A percentile compares a stretch with the other conserved stretches of the same genome.
These are phyloP conservation scores for Leishmania turanica DNA, from an alignment of 208 protist genomes.

Conservation along the genomic window DNA sequence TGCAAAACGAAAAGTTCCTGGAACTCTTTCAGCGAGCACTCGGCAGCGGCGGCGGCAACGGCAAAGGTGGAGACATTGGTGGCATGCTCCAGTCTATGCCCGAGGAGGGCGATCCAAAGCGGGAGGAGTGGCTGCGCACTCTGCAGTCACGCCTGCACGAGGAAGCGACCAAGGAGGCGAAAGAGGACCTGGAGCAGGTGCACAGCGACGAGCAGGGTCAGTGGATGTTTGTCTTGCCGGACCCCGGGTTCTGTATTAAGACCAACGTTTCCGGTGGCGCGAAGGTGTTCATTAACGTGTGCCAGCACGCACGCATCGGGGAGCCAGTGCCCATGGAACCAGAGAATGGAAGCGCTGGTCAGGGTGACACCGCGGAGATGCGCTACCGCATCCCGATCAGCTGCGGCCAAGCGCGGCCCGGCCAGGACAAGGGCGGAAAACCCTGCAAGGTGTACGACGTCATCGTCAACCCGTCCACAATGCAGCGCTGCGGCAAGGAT, in stretches of 20 bases:
- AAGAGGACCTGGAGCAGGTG: constrained; percentile 79
- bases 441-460: constrained; percentile 93
- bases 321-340: constrained; percentile 84
- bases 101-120: constrained; percentile 65
- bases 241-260: constrained; percentile 89
- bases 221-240: constrained; percentile 88
- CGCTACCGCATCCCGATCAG: constrained; percentile 89
- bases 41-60: constrained; percentile 26
- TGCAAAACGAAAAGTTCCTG: constrained; percentile 84
- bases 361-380: constrained; percentile 45
- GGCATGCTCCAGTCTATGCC: constrained; percentile 66
- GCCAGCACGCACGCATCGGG: constrained; percentile 80
- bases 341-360: constrained; percentile 13
- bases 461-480: constrained; percentile 83
- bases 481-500: constrained; percentile 70
- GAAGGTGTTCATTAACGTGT: constrained; percentile 93
- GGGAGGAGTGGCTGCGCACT: constrained; percentile 73
- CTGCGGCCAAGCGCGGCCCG: constrained; percentile 81
- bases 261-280: constrained; percentile 54
- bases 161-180: constrained; percentile 56
- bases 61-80: constrained; percentile 1
- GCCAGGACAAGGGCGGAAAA: constrained; percentile 83
- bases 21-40: constrained; percentile 77
- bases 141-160: constrained; percentile 73
- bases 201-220: constrained; percentile 88